Conservation (phyloP, 306 rosid species). For the Trifolium pratense region DNA sequence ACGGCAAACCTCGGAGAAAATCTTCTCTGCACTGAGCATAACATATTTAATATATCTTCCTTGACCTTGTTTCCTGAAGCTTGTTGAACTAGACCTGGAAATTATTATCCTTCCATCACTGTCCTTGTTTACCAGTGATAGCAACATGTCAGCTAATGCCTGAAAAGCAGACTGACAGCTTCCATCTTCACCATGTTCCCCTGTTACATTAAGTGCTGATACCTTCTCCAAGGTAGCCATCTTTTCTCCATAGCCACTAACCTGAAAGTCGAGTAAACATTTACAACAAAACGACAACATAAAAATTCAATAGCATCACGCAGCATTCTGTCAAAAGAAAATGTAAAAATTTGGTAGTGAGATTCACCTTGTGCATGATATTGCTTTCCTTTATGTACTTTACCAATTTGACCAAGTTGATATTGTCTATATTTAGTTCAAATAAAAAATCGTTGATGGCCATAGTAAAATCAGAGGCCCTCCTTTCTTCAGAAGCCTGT, state of each 20-base stretch:
- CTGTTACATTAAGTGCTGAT: slow-evolving; percentile 32
- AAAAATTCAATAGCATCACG: slow-evolving; percentile 26
- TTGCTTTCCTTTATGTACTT: slow-evolving; percentile 90
- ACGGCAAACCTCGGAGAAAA: slow-evolving; percentile 83
- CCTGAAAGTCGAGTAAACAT: slow-evolving; percentile 58
- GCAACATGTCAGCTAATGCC: slow-evolving; percentile 72
- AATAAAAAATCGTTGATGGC: slow-evolving; percentile 86
- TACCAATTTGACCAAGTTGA: slow-evolving; percentile 81
- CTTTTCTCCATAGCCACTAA: slow-evolving; percentile 81
- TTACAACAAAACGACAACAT: slow-evolving; percentile 24
- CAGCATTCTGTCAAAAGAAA: slow-evolving; percentile 28
- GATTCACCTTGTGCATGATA: slow-evolving; percentile 89
- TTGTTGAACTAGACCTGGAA: slow-evolving; percentile 58
- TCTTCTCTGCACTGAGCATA: slow-evolving; percentile 89
- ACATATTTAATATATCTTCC: slow-evolving; percentile 85
- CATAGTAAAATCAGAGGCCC: slow-evolving; percentile 59
- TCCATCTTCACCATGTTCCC: slow-evolving; percentile 57
- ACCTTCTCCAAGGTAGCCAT: slow-evolving; percentile 50
- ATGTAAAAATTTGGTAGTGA: slow-evolving; percentile 28
- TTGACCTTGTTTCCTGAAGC: slow-evolving; percentile 52
- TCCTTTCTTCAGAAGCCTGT: slow-evolving; percentile 54
- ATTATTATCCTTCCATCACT: slow-evolving; percentile 88
- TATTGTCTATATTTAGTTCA: slow-evolving; percentile 79
- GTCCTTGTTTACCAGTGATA: slow-evolving; percentile 73
- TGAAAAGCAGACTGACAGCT: slow-evolving; percentile 82